phyloP scores from a whole-genome alignment of 2,329 filamentous ascomycete species.

The Penicillium italicum region DNA sequence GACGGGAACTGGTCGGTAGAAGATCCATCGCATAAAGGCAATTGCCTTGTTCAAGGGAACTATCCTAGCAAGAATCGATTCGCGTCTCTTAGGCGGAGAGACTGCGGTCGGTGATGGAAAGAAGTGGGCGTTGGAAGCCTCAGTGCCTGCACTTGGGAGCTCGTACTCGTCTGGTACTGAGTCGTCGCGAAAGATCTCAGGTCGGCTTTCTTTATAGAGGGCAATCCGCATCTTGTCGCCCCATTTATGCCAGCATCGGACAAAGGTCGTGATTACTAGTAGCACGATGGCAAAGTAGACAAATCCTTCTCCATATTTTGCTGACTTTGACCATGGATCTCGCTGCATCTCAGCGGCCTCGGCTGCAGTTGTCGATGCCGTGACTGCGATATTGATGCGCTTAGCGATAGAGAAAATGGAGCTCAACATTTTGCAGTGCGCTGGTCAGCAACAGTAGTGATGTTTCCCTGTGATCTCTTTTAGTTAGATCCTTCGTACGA shows the following conservation, averaged over 20 bases:
- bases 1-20: slow-evolving; percentile 81
- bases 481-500: not conserved
- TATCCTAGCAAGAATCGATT: slow-evolving; percentile 73
- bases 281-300: slow-evolving; percentile 80
- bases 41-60: slow-evolving; percentile 71
- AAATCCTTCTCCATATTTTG: slow-evolving; percentile 83
- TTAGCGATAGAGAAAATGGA: slow-evolving; percentile 35
- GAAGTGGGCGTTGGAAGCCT: slow-evolving; percentile 66
- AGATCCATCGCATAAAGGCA: slow-evolving; percentile 81
- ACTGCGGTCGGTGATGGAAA: slow-evolving; percentile 64
- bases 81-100: slow-evolving; percentile 55
- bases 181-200: slow-evolving; percentile 57
- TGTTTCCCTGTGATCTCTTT: not conserved
- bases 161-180: slow-evolving; percentile 60
- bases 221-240: slow-evolving; percentile 90
- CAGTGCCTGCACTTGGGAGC: slow-evolving; percentile 55
- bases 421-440: slow-evolving; percentile 14
- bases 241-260: slow-evolving; percentile 84
- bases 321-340: slow-evolving; percentile 77
- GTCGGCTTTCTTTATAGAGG: slow-evolving; percentile 77
- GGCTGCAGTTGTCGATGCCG: slow-evolving; percentile 53
- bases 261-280: slow-evolving; percentile 61
- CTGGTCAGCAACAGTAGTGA: not conserved
- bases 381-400: slow-evolving; percentile 56
- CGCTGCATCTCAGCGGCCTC: slow-evolving; percentile 54